Evolutionary conservation across 2,329 filamentous ascomycete species (phyloP), one percentile per base, ranked within the genome.

Genomic region (Biscogniauxia marginata): DNA sequence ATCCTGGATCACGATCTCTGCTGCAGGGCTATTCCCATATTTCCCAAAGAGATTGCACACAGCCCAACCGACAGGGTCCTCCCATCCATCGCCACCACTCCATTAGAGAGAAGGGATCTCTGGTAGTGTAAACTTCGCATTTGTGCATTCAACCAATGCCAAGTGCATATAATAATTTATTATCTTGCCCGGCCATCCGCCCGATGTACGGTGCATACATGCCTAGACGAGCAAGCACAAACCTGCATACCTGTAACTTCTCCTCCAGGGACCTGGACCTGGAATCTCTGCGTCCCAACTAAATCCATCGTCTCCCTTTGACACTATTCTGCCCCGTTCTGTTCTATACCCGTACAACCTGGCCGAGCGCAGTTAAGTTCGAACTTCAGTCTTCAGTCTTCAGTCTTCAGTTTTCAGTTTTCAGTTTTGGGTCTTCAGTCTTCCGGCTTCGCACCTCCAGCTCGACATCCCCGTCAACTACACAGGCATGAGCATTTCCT

Each of bases 1-100:
- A 61, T 55, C 52, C 58, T 50, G 54, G 59, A 65, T 67, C 64
- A 61, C 61, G 65, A 67, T 67, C 59, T 57, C 48, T 62, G 46
- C 57, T 65, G 65, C 64, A 62, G 34, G 57, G 49, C 49, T 58
- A 49, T 59, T 64, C 46, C 56, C 58, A 61, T 60, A 53, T 55
- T 56, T 56, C 63, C 46, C 51, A 61, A 62, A 44, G 56, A 62
- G 63, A 61, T 59, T 60, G 60, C 56, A 53, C 53, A 49, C 55
- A 49, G 50, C 54, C 46, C 48, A 57, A 54, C 56, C 48, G 30
- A 52, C 53, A 58, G 50, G 56, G 58, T 50, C 25, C 16, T 21
- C 49, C 52, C 52, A 44, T 47, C 43, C 52, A 52, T 43, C 20
- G 43, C 21, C 22, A 44, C 43, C 49, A 34, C 49, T 23, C 50